Base-by-base conservation (phyloP, 768 basidiomycete species). In the Suillus subluteus region DNA sequence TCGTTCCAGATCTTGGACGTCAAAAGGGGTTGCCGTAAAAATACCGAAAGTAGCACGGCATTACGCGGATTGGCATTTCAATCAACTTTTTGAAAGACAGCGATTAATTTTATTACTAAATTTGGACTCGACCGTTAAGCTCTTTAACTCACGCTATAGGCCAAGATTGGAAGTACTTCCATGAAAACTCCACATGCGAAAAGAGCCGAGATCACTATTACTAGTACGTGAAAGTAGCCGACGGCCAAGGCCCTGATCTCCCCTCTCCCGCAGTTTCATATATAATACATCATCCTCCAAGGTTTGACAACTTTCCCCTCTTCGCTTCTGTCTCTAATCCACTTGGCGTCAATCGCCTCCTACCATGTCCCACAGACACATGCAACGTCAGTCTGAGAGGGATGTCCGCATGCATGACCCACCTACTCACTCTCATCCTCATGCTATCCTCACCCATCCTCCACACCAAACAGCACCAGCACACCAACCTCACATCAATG, bases 401-500 rank as follows among this genome's bases (percentile, higher is more conserved):
- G 88, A 91, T 76, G 80, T 85, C 38, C 86, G 87, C 68, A 85
- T 89, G 75, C 89, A 88, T 70, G 88, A 91, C 68, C 79, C 83
- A 32, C 80, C 84, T 61, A 70, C 83, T 8, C 72, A 76, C 52
- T 73, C 82, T 38, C 84, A 82, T 71, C 73, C 77, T n/a, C 81
- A 81, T 65, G 65, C 80, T 67, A 77, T 75, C 79, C 76, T 76
- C 79, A 78, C 80, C n/a, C 83, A 79, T 58, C 80, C 80, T 12
- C 73, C 81, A 80, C 63, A 35, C 35, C 35, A 35, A 35, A 35
- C 35, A 35, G 35, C 76, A 77, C 65, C 74, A 21, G 58, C 71
- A 0, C 74, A 79, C 68, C 79, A 81, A 4, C 78, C 83, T 6
- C 88, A 87, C 74, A 75, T 87, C 62, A 89, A 90, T 69, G 88